Evolutionary conservation across 768 basidiomycete genomes (phyloP), one percentile per base, ranked within the genome.

Genomic region (Lactarius vividus): DNA sequence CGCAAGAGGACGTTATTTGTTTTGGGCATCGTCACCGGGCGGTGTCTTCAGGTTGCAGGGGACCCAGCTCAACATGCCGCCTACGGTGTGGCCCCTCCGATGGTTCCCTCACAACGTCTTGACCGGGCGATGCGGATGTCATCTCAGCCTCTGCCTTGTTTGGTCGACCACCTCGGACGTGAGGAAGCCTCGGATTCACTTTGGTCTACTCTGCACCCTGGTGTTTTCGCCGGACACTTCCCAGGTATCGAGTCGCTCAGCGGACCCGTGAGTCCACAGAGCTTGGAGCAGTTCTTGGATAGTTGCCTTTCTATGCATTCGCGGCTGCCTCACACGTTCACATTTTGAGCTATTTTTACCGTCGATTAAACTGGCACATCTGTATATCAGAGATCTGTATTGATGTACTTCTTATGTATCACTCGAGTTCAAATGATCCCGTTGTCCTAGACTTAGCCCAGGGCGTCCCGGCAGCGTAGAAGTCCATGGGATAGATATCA

Each of bases 401-500:
- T 37, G 3, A 11, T 35, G 8, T 37, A 33, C n/a, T 31, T 8
- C 28, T 39, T 57, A 15, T 68, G 28, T 68, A 40, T 61, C 33
- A 23, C 63, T 60, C 65, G 28, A 28, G 55, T 65, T 60, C 63
- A 31, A 62, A 70, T 46, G 67, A 57, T 4, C 44, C 67, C 1
- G 60, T 89, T 37, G 76, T 71, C 73, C 91, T 82, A 23, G 91
- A 84, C 26, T 82, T 70, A 0, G 92, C 86, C 91, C 91, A 93
- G 1, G 87, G 87, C 67, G 84, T 90, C 3, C 87, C 88, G 8
- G 87, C 90, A 37, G 84, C 83, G 70, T 98, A 99, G 76, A 98
- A 99, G 76, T 99, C 92, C 97, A 99, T 99, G 3, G 93, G 90
- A 78, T 99, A 98, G 9, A 79, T 78, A 11, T 83, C 84, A 16